Conservation (phyloP, 352 stramenopile genomes). For the Elongisporangium prolatum region DNA sequence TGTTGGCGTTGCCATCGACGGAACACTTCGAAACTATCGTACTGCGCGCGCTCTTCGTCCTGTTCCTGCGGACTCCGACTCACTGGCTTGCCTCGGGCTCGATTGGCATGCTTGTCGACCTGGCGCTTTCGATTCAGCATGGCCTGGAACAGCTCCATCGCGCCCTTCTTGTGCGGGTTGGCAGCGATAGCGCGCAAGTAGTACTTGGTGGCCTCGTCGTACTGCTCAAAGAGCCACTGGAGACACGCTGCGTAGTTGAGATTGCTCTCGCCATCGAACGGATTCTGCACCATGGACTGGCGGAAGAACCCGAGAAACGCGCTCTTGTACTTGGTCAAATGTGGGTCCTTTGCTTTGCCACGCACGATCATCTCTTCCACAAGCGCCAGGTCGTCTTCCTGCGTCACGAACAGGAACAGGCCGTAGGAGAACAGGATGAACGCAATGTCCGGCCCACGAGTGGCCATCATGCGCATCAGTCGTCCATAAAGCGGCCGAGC, state of each 20-base stretch:
- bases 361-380: slow-evolving; percentile 69
- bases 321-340: slow-evolving; percentile 66
- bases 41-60: slow-evolving; percentile 33
- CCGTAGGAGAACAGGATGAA: slow-evolving; percentile 82
- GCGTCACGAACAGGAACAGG: slow-evolving; percentile 66
- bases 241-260: slow-evolving; percentile 77
- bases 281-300: slow-evolving; percentile 64
- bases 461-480: slow-evolving; percentile 71
- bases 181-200: slow-evolving; percentile 66
- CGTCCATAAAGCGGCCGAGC: slow-evolving; percentile 61
- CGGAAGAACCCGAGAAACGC: slow-evolving; percentile 77
- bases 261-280: slow-evolving; percentile 50
- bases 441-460: slow-evolving; percentile 63
- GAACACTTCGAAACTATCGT: slow-evolving; percentile 63
- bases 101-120: slow-evolving; percentile 22
- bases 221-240: slow-evolving; percentile 69
- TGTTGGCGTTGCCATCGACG: slow-evolving; percentile 61
- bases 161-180: slow-evolving; percentile 52
- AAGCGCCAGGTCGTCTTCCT: slow-evolving; percentile 56
- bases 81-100: slow-evolving; percentile 18
- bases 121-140: slow-evolving; percentile 56
- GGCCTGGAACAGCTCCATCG: slow-evolving; percentile 72
- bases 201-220: slow-evolving; percentile 49
- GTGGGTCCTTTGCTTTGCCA: slow-evolving; percentile 46
- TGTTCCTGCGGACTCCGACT: slow-evolving; percentile 15